These are phyloP conservation scores for Theileria orientalis DNA, from an alignment of 169 alveolate genomes.

Conservation along the genomic window DNA sequence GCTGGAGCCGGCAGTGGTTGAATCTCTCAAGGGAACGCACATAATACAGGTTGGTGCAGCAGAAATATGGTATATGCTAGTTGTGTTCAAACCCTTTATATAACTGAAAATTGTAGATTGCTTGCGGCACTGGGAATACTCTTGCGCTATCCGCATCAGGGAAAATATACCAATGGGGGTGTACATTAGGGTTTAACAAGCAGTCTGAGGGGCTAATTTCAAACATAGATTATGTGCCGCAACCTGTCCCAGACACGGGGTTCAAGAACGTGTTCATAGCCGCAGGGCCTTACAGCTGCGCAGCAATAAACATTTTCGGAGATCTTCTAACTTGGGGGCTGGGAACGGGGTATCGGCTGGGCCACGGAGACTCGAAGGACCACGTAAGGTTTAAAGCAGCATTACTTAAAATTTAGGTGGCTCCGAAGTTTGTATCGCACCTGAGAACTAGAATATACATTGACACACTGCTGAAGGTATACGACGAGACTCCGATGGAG, in stretches of 20 bases:
- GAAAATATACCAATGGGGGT: constrained; percentile 80
- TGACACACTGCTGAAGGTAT: constrained; percentile 2
- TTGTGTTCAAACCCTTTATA: neutral
- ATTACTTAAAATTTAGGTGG: neutral
- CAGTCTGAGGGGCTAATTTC: constrained; percentile 18
- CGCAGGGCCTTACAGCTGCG: constrained; percentile 75
- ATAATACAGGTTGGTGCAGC: constrained; percentile 36
- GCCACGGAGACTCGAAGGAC: constrained; percentile 64
- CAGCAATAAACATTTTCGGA: constrained; percentile 65
- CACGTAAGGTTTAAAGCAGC: constrained; percentile 8
- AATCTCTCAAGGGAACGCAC: constrained; percentile 27
- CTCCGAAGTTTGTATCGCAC: constrained; percentile 50
- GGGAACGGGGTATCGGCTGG: constrained; percentile 66
- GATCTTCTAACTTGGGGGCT: constrained; percentile 73
- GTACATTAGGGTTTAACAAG: constrained; percentile 23
- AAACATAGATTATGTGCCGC: constrained; percentile 21
- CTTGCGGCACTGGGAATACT: constrained; percentile 73
- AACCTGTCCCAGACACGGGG: constrained; percentile 28
- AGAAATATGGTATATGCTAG: neutral
- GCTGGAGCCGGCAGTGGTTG: constrained; percentile 43
- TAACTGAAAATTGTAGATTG: constrained; percentile 32
- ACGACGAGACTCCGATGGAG: neutral
- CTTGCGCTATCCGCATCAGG: constrained; percentile 68
- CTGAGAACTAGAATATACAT: constrained; percentile 30
- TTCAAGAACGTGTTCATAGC: constrained; percentile 55